Percentiles rank a stretch among this genome's conserved stretches.
These are phyloP conservation scores for Penicillium steckii DNA, from an alignment of 495 filamentous ascomycete genomes.

Conservation along the genomic window DNA sequence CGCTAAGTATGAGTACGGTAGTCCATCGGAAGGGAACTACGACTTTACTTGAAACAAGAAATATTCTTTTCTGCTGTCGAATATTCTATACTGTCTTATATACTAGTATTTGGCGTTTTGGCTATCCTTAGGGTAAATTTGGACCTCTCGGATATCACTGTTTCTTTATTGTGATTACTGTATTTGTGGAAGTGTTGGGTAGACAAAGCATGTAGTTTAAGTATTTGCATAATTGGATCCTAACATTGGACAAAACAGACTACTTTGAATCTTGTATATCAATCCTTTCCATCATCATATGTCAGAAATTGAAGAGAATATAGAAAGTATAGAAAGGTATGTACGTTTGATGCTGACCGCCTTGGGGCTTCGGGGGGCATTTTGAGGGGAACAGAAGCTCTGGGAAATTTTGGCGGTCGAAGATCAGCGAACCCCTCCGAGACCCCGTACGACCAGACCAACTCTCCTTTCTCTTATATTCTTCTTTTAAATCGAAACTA, in stretches of 20 bases:
- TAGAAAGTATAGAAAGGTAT: constrained; percentile 5
- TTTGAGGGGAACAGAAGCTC: constrained; percentile 38
- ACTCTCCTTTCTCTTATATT: constrained; percentile 22
- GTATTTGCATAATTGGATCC: background rate
- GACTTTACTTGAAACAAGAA: constrained; percentile 36
- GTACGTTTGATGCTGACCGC: constrained; percentile 41
- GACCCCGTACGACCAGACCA: constrained; percentile 16
- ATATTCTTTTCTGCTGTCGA: too few species aligned
- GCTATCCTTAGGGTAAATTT: too few species aligned
- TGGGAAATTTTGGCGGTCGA: constrained; percentile 49
- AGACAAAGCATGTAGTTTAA: too few species aligned
- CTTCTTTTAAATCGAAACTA: constrained; percentile 12
- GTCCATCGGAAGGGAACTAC: constrained; percentile 38
- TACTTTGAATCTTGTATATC: too few species aligned
- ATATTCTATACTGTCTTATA: too few species aligned
- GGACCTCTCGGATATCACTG: constrained; percentile 2
- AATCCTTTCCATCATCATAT: too few species aligned
- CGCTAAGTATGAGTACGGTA: constrained; percentile 44
- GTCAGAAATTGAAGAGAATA: background rate
- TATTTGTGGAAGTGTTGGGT: constrained; percentile 2
- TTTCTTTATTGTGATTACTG: constrained; percentile 6
- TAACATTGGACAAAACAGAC: background rate
- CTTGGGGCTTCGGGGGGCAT: constrained; percentile 28
- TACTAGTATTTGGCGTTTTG: too few species aligned
- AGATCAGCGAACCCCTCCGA: constrained; percentile 35